Conservation (phyloP, 108 stramenopile species). For the Stephanodiscus minutulus region DNA sequence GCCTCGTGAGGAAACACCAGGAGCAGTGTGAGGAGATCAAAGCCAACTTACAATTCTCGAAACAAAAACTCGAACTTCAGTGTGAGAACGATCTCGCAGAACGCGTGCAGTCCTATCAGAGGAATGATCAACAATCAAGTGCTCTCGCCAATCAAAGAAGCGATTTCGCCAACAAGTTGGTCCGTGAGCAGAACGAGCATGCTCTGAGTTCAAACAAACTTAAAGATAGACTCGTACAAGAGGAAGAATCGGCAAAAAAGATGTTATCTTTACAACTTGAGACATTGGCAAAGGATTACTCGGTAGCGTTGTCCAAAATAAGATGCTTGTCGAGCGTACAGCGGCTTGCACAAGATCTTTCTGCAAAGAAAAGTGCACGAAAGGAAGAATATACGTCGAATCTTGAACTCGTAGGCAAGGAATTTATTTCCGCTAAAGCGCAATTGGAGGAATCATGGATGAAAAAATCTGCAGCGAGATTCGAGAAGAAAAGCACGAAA, state of each 20-base stretch:
- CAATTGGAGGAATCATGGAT: conserved; percentile 35
- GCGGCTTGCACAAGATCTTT: conserved; percentile 14
- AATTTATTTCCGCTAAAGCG: conserved; percentile 5
- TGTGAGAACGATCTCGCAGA: conserved; percentile 34
- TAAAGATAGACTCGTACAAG: conserved; percentile 20
- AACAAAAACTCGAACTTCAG: conserved; percentile 47
- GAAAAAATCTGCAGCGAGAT: conserved; percentile 12
- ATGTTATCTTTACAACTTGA: conserved; percentile 15
- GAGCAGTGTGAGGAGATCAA: conserved; percentile 39
- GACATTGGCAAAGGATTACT: conserved; percentile 21
- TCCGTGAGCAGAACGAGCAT: conserved; percentile 20
- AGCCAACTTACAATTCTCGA: conserved; percentile 21
- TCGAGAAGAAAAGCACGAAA: conserved; percentile 1
- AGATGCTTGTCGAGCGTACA: conserved; percentile 7
- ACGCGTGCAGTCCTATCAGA: conserved; percentile 24
- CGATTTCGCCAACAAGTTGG: conserved; percentile 24
- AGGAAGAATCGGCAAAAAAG: conserved; percentile 39
- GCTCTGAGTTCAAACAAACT: conserved; percentile 24
- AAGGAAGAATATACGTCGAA: conserved; percentile 13
- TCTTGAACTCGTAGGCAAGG: conserved; percentile 23
- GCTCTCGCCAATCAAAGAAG: conserved; percentile 21
- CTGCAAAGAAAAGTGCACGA: conserved; percentile 8
- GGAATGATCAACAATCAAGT: conserved; percentile 25
- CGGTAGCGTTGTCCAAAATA: conserved; percentile 22
- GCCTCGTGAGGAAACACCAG: conserved; percentile 33